Percentiles rank a stretch among this genome's conserved stretches.
Conservation (phyloP, 345 rosid genomes). For the Turnera subulata region DNA sequence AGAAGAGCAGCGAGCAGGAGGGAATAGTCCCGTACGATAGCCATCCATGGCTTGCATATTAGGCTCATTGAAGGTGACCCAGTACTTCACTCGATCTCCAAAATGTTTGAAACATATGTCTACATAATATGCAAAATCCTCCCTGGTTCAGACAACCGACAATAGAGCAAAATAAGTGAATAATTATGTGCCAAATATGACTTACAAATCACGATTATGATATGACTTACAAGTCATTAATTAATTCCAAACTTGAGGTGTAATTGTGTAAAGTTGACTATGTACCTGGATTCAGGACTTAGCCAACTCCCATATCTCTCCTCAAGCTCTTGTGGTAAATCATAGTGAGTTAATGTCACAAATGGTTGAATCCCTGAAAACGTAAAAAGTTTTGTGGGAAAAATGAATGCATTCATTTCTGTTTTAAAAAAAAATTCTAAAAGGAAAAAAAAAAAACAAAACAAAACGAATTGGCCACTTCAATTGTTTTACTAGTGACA, state of each 20-base stretch:
- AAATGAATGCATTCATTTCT: too few relatives aligned
- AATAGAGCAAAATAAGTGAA: too few relatives aligned
- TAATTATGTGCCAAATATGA: too few relatives aligned
- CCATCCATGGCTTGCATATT: constrained; percentile 10
- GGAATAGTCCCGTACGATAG: constrained; percentile 12
- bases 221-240: too few relatives aligned
- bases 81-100: constrained; percentile 24
- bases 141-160: constrained; percentile 4
- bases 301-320: constrained; percentile 19
- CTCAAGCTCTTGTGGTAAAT: constrained; percentile 20
- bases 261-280: too few relatives aligned
- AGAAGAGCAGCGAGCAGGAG: constrained; percentile 21
- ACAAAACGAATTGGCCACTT: too few relatives aligned
- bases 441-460: too few relatives aligned
- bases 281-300: constrained; percentile 17
- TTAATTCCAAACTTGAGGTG: too few relatives aligned
- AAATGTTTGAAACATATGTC: constrained; percentile 20
- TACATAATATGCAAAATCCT: constrained; percentile 19
- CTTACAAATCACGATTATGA: too few relatives aligned
- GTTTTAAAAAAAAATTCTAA: too few relatives aligned
- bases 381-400: neutral
- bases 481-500: too few relatives aligned
- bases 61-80: constrained; percentile 24
- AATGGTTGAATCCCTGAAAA: constrained; percentile 17
- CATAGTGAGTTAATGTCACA: constrained; percentile 16